Base-by-base conservation (phyloP, 2,329 filamentous ascomycete species). In the Dactylellina haptotyla region DNA sequence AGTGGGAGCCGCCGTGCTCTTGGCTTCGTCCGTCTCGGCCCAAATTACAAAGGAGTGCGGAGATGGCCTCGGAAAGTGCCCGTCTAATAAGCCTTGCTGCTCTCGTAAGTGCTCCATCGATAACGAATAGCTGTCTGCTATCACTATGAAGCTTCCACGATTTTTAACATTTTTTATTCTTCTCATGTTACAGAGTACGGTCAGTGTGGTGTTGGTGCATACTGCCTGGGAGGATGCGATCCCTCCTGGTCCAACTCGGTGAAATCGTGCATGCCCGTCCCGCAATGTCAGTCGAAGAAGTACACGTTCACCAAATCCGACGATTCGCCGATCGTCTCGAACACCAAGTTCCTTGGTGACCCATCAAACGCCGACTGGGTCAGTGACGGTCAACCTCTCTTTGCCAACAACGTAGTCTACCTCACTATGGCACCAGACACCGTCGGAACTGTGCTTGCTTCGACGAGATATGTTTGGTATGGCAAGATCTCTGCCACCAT, bases 151-250 rank as follows among this genome's bases (percentile, higher is more conserved):
- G 28, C 30, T 23, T 26, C 26, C 3, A 65, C 48, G 12, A 20
- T 10, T 28, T 10, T 4, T 3, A 45, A 32, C 37, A 28, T n/a
- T 26, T 28, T 43, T 25, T 50, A 43, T 25, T 10, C 3, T 54
- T 32, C 8, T 16, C 18, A 37, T 69, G 76, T 46, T 77, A 56
- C 79, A 96, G 92, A 95, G 82, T 98, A 97, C 82, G 92, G 92
- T 78, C 85, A 94, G 81, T 98, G 95, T 79, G 95, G 77, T 83
- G 88, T 93, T 64, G 95, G 95, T 79, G 95, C 93, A 64, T 98
- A 91, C 86, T 99, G 95, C 80, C 87, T 99, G 18, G 95, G 95
- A 78, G 95, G 95, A 75, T 99, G 95, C 84, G 94, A 98, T 80
- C 91, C 93, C 30, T 87, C 88, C 79, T 89, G 89, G 83, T 98